phyloP scores from a whole-genome alignment of 768 basidiomycete species.

The Sarcodon aspratus region DNA sequence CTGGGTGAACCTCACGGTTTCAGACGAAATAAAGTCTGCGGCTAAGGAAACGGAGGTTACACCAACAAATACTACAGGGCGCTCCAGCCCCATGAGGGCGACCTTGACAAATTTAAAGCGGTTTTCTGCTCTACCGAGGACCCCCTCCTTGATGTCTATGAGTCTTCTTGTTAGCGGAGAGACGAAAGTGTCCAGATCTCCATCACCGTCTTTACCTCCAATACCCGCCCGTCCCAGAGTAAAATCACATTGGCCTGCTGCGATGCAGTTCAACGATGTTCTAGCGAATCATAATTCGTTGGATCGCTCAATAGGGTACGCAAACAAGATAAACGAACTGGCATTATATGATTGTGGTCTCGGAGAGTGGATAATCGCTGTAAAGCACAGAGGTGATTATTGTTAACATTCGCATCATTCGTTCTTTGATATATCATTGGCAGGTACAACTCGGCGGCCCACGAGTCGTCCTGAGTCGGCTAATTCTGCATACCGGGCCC shows the following conservation, averaged over 20 bases:
- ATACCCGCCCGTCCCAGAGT: slow-evolving; percentile 16
- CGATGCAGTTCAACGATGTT: slow-evolving; percentile 65
- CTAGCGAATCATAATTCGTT: slow-evolving; percentile 36
- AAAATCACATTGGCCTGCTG: slow-evolving; percentile 41
- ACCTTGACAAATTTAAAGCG: slow-evolving; percentile 25
- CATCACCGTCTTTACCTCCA: slow-evolving; percentile 8
- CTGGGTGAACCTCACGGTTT: slow-evolving; percentile 14
- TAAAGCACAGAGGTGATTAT: slow-evolving; percentile 41
- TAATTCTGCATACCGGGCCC: background rate
- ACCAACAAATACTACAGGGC: slow-evolving; percentile 8
- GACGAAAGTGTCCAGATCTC: slow-evolving; percentile 7
- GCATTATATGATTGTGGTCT: slow-evolving; percentile 67
- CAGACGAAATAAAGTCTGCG: too few species aligned
- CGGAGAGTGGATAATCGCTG: slow-evolving; percentile 58
- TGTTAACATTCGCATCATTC: too few species aligned
- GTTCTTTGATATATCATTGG: too few species aligned
- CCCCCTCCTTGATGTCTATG: slow-evolving; percentile 45
- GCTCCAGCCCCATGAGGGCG: slow-evolving; percentile 10
- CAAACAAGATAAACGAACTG: slow-evolving; percentile 76
- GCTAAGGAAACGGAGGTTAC: slow-evolving; percentile 3
- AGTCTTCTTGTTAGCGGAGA: slow-evolving; percentile 9
- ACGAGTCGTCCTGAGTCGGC: too few species aligned
- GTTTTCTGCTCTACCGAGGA: slow-evolving; percentile 50
- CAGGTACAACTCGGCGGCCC: too few species aligned
- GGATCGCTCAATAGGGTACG: slow-evolving; percentile 67